These are phyloP conservation scores for Guillardia theta DNA, from an alignment of 78 protist species.

Conservation along the genomic window DNA sequence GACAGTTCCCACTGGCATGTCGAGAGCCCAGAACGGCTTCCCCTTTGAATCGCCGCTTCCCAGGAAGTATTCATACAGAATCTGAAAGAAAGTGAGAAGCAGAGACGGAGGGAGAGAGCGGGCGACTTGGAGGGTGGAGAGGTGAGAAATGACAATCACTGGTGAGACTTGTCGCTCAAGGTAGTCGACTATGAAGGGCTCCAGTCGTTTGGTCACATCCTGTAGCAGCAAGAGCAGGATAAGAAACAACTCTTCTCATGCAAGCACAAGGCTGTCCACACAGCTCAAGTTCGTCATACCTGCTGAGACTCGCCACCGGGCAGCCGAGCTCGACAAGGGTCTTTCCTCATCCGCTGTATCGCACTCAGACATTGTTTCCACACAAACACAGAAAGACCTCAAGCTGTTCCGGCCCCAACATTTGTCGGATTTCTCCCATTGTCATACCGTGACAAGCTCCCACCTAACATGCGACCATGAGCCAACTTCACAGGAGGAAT, in stretches of 20 bases:
- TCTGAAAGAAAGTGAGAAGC: neutral
- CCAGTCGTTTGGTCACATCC: conserved; percentile 12
- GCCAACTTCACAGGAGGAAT: no score
- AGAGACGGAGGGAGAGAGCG: neutral
- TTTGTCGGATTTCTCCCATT: neutral
- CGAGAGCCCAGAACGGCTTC: neutral
- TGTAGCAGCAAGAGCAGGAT: neutral
- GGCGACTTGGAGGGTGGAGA: neutral
- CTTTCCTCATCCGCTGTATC: neutral
- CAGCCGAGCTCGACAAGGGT: neutral
- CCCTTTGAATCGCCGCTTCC: neutral
- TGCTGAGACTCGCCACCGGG: conserved; percentile 26
- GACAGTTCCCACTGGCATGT: neutral
- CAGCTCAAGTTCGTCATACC: neutral
- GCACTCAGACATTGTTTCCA: no score
- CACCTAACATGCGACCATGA: no score
- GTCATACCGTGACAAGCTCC: conserved; percentile 24
- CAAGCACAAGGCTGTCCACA: neutral
- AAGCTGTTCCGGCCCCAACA: neutral
- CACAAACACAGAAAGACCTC: no score
- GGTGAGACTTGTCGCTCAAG: neutral
- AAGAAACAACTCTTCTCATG: neutral
- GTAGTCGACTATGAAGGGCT: conserved; percentile 8
- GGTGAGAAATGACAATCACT: neutral
- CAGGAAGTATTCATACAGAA: neutral